Evolutionary conservation across 2,329 filamentous ascomycete species (phyloP), one percentile per base, ranked within the genome.

Genomic region (Pseudocercospora vitis): DNA sequence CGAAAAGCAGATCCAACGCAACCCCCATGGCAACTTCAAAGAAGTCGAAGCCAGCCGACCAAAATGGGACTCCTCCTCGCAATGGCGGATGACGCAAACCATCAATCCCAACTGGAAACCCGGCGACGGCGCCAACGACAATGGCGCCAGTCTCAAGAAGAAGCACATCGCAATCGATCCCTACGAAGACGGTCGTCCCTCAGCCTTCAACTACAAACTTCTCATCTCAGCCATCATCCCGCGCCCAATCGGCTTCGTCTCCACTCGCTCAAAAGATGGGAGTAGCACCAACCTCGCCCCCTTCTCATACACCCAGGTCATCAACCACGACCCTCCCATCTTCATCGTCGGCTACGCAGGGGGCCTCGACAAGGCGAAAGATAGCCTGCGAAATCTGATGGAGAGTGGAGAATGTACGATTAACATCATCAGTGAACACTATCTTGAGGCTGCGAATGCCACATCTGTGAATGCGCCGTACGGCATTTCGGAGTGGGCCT

Each of bases 401-500:
- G 87, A 87, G 31, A 84, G 81, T 0, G 75, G 79, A 40, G 89
- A 96, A 74, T 92, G 88, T 51, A 62, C 60, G 53, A 85, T 96
- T 74, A 96, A 94, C 74, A 88, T 96, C 67, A 88, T 96, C 66
- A 84, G 81, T 7, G 91, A 96, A 74, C 81, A 85, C 68, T 95
- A 86, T 68, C 67, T 94, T 66, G 91, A 96, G 76, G 91, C 91
- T 0, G 91, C 91, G 44, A 96, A 96, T 71, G 78, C 84, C n/a
- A 82, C 86, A 2, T 80, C 80, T 44, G 83, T 95, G 64, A 89
- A 96, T 70, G 82, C 89, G 0, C 91, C 91, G 0, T 84, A 84
- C 57, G 89, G 87, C 1, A 74, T 82, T 1, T 87, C 83, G 1
- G 91, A 96, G 72, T 96, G 91, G 90, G 79, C 81, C 1, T 74